phyloP scores from a whole-genome alignment of 2,329 filamentous ascomycete genomes.

The Madurella mycetomatis region DNA sequence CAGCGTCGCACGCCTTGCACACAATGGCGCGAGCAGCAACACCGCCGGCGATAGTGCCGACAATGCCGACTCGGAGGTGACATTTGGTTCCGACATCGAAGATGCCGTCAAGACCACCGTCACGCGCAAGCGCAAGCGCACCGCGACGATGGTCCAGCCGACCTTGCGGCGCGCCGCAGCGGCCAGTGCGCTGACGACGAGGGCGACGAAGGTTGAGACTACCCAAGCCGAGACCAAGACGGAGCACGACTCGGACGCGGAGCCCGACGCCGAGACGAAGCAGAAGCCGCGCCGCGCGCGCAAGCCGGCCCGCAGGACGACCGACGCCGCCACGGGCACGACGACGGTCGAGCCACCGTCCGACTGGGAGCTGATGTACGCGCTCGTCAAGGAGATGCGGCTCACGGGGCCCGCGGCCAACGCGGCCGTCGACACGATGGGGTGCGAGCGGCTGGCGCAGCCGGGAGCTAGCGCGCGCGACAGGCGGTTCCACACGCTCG shows the following conservation, averaged over 20 bases:
- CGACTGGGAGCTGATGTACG: conserved; percentile 82
- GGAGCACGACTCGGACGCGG: conserved; percentile 3
- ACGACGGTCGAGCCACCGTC: conserved; percentile 58
- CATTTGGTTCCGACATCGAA: conserved; percentile 31
- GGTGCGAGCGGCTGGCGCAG: conserved; percentile 73
- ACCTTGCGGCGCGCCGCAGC: background rate
- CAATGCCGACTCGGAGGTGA: conserved; percentile 7
- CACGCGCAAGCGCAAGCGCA: conserved; percentile 32
- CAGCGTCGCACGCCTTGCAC: conserved; percentile 45
- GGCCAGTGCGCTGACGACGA: background rate
- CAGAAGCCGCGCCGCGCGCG: conserved; percentile 28
- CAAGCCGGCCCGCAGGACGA: conserved; percentile 41
- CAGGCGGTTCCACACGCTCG: conserved; percentile 78
- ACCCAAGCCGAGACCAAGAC: conserved; percentile 6
- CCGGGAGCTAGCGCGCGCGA: conserved; percentile 45
- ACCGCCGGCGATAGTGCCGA: conserved; percentile 15
- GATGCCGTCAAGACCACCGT: conserved; percentile 28
- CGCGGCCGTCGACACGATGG: conserved; percentile 97
- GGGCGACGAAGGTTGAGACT: background rate
- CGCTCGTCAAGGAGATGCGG: conserved; percentile 72
- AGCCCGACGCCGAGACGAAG: conserved; percentile 6
- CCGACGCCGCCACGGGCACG: conserved; percentile 36
- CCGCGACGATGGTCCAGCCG: conserved; percentile 9
- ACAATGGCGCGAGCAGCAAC: conserved; percentile 24
- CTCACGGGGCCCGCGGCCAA: conserved; percentile 50